Conservation (phyloP, 495 filamentous ascomycete species). For the Hypoxylon fragiforme region DNA sequence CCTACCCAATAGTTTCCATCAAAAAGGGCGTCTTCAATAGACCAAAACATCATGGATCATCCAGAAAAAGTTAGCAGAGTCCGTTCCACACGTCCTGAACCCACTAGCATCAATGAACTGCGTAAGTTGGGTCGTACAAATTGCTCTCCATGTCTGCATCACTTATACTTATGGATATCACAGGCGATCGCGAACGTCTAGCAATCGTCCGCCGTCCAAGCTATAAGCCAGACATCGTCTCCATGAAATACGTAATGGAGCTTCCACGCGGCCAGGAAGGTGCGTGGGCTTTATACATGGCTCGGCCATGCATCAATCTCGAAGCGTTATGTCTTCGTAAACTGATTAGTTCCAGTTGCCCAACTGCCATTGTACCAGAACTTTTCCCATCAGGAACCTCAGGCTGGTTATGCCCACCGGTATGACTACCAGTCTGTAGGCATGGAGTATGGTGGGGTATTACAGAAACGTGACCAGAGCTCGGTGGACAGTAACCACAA, state of each 20-base stretch:
- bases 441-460: neutral
- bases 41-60: conserved; percentile 14
- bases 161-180: neutral
- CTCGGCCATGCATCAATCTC: neutral
- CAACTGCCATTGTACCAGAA: neutral
- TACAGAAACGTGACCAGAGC: neutral
- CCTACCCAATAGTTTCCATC: conserved; percentile 11
- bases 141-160: neutral
- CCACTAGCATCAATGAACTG: conserved; percentile 1
- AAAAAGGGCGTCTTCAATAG: conserved; percentile 6
- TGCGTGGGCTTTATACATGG: conserved; percentile 15
- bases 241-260: neutral
- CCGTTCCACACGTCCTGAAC: neutral
- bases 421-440: conserved; percentile 1
- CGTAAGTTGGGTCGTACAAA: conserved; percentile 15
- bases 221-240: neutral
- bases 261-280: conserved; percentile 9
- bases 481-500: neutral
- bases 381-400: conserved; percentile 1
- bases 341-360: conserved; percentile 20
- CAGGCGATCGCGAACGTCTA: neutral
- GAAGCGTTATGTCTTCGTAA: conserved; percentile 1
- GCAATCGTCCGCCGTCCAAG: neutral
- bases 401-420: conserved; percentile 12
- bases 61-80: conserved; percentile 9